A percentile compares a stretch with the other conserved stretches of the same genome.
phyloP scores from a whole-genome alignment of 2,329 filamentous ascomycete genomes.

The Penicillium sp. region DNA sequence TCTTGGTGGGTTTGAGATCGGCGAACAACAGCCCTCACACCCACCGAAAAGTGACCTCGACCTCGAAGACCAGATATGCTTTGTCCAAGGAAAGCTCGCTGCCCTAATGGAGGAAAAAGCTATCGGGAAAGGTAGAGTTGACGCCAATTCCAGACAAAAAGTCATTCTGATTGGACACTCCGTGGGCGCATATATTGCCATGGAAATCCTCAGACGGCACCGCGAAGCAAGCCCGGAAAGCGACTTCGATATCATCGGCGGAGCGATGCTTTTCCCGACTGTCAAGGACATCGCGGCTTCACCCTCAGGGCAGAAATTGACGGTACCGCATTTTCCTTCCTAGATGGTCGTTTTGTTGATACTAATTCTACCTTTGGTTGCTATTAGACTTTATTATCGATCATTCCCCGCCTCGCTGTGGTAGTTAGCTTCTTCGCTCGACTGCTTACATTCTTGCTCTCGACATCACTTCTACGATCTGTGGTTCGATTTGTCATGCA shows the following conservation, averaged over 20 bases:
- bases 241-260: constrained; percentile 47
- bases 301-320: constrained; percentile 57
- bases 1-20: constrained; percentile 37
- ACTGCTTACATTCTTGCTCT: constrained; percentile 46
- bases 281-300: constrained; percentile 68
- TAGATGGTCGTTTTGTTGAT: background rate
- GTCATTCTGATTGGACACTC: constrained; percentile 72
- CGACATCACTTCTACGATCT: constrained; percentile 38
- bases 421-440: constrained; percentile 41
- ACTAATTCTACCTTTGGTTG: background rate
- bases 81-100: constrained; percentile 46
- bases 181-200: constrained; percentile 68
- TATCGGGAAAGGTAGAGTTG: background rate
- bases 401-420: constrained; percentile 41
- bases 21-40: constrained; percentile 1
- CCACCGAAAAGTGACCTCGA: background rate
- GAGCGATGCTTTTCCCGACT: constrained; percentile 70
- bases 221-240: constrained; percentile 30
- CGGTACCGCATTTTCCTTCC: constrained; percentile 21
- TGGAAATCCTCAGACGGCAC: constrained; percentile 65
- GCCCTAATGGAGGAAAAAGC: constrained; percentile 31
- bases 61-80: constrained; percentile 51
- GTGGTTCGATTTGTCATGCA: constrained; percentile 47
- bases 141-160: constrained; percentile 17
- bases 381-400: constrained; percentile 30